phyloP scores from a whole-genome alignment of 352 stramenopile genomes.

The Globisporangium nodosum region DNA sequence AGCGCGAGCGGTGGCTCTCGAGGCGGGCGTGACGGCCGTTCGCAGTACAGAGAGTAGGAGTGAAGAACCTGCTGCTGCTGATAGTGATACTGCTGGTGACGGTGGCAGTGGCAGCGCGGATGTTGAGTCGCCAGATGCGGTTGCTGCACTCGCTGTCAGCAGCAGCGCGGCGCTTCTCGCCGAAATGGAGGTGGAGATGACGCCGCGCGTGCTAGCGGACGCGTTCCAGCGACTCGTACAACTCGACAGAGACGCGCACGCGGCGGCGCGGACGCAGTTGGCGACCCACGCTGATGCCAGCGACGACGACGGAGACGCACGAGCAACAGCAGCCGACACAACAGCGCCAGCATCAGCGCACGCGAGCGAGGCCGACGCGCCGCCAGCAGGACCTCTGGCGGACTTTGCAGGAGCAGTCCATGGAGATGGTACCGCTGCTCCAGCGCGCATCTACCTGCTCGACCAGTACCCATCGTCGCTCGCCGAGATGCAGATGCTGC shows the following conservation, averaged over 20 bases:
- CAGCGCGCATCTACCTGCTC: conserved; percentile 49
- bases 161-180: background rate
- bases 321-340: background rate
- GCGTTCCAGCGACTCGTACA: conserved; percentile 48
- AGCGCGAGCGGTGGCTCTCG: conserved; percentile 12
- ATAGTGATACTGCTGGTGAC: no score
- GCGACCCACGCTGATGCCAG: background rate
- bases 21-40: conserved; percentile 6
- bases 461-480: conserved; percentile 51
- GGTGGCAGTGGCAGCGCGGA: background rate
- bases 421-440: background rate
- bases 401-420: background rate
- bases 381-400: background rate
- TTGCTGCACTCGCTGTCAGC: background rate
- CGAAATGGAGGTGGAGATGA: conserved; percentile 9
- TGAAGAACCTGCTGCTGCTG: background rate
- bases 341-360: background rate
- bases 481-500: conserved; percentile 36
- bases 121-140: background rate
- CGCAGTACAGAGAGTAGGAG: background rate
- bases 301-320: background rate
- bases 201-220: conserved; percentile 26
- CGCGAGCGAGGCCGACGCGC: no score
- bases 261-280: background rate
- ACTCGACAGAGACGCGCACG: conserved; percentile 24